Evolutionary conservation across 225 moss, liverwort and hornwort genomes (phyloP), one percentile per base, ranked within the genome.

Genomic region (Ulota crispa): DNA sequence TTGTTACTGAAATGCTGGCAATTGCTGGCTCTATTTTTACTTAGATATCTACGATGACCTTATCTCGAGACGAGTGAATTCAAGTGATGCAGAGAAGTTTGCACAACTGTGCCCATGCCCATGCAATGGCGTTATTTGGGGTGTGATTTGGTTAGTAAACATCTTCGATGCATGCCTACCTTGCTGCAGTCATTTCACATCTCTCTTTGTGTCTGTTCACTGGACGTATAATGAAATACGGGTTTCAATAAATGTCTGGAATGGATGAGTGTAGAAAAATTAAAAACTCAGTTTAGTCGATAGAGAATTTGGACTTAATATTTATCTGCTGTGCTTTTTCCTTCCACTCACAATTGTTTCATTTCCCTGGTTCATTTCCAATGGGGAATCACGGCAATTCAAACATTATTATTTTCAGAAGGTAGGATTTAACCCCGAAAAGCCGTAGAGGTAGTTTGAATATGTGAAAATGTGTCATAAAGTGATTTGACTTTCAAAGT

Each of bases 21-120:
- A 21, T 56, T 84, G 31, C 54, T 28, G 70, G 30, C 41, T 77
- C 79, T 43, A 56, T 65, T 71, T 85, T 78, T 31, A 50, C 68
- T 62, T 84, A 97, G 99, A 99, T 81, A 96, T 99, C 36, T 99
- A 99, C 34, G 99, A 99, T 82, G 99, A 96, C 81, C 91, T 96
- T 34, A 99, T 99, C 80, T 93, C 96, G 66, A 93, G 99, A 86
- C 85, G 99, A 87, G 93, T 99, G 55, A 90, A 99, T 80, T 92
- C 96, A 42, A 99, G 99, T 85, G 99, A 99, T 80, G 87, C 99
- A 62, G 96, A 99, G 81, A 96, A 94, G 89, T 99, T 99, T 76
- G 92, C 96, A 30, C 87, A 94, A 73, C 87, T 92, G 61, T 95
- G 90, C 75, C 99, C 94, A 21, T 93, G 96, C 76, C 97, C 97